A percentile compares a stretch with the other conserved stretches of the same genome.
phyloP scores from a whole-genome alignment of 805 yeast species.

The Candida corydali region DNA sequence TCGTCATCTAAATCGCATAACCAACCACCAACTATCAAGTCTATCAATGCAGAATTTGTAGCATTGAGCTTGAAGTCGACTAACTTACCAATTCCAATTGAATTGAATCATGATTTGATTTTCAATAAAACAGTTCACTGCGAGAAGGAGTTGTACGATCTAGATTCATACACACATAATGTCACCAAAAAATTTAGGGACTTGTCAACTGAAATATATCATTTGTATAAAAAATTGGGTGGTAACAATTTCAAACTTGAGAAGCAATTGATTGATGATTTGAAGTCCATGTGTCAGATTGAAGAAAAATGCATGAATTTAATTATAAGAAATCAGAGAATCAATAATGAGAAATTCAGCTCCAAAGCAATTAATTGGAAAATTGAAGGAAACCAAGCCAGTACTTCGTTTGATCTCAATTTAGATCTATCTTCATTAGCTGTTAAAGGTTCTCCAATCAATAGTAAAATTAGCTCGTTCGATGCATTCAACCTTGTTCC shows the following conservation, averaged over 20 bases:
- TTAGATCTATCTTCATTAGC: constrained; percentile 13
- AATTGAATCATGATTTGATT: constrained; percentile 32
- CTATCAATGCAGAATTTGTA: constrained; percentile 23
- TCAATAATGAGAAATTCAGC: constrained; percentile 8
- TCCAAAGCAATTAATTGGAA: constrained; percentile 6
- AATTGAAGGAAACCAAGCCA: constrained; percentile 1
- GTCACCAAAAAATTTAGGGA: constrained; percentile 20
- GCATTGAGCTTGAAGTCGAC: constrained; percentile 29
- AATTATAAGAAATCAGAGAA: constrained; percentile 14
- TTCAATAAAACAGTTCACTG: constrained; percentile 15
- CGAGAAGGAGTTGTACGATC: constrained; percentile 9
- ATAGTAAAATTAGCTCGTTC: constrained; percentile 10
- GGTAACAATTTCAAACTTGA: constrained; percentile 25
- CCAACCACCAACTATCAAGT: constrained; percentile 14
- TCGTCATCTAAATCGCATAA: too few relatives aligned
- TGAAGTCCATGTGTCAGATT: constrained; percentile 23
- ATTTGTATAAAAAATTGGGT: constrained; percentile 18
- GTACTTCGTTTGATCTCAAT: constrained; percentile 12
- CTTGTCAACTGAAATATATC: constrained; percentile 16
- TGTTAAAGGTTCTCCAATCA: constrained; percentile 14
- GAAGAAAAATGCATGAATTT: constrained; percentile 24
- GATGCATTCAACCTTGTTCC: constrained; percentile 32
- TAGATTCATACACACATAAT: constrained; percentile 22
- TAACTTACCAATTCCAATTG: constrained; percentile 33
- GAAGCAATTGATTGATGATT: constrained; percentile 23